Evolutionary conservation across 2,329 filamentous ascomycete species (phyloP).

Genomic region (Trichoderma asperellum): DNA sequence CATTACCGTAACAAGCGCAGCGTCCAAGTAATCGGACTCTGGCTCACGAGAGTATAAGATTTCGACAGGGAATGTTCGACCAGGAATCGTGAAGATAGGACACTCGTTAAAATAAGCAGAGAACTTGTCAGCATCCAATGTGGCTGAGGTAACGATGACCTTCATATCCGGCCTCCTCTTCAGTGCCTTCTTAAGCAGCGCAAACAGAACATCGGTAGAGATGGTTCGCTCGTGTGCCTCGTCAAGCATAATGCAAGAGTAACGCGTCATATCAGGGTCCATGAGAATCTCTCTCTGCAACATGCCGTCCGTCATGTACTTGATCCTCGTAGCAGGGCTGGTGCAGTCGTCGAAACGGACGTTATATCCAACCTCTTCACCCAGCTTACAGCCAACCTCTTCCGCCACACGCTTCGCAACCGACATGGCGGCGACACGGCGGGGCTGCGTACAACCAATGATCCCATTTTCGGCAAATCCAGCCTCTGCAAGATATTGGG

Average conservation of each 20-base stretch:
- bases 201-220: slow-evolving; percentile 92
- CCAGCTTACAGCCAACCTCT: slow-evolving; percentile 89
- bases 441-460: slow-evolving; percentile 95
- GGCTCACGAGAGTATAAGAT: slow-evolving; percentile 94
- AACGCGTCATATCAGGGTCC: slow-evolving; percentile 84
- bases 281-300: slow-evolving; percentile 92
- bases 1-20: slow-evolving; percentile 95
- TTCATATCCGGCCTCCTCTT: slow-evolving; percentile 86
- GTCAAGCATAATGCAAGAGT: slow-evolving; percentile 97
- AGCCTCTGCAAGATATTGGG: slow-evolving; percentile 91
- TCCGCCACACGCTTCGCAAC: slow-evolving; percentile 96
- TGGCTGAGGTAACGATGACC: slow-evolving; percentile 94
- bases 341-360: slow-evolving; percentile 98
- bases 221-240: slow-evolving; percentile 98
- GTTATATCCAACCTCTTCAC: slow-evolving; percentile 93
- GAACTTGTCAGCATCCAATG: slow-evolving; percentile 96
- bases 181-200: slow-evolving; percentile 88
- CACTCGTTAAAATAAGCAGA: slow-evolving; percentile 94
- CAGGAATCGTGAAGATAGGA: slow-evolving; percentile 95
- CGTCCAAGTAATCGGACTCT: slow-evolving; percentile 92
- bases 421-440: slow-evolving; percentile 96
- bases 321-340: slow-evolving; percentile 85
- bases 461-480: slow-evolving; percentile 87
- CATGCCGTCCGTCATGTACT: slow-evolving; percentile 99
- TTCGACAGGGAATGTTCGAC: slow-evolving; percentile 92